phyloP scores from a whole-genome alignment of 2,329 filamentous ascomycete species.

The Cyclaneusma minus region DNA sequence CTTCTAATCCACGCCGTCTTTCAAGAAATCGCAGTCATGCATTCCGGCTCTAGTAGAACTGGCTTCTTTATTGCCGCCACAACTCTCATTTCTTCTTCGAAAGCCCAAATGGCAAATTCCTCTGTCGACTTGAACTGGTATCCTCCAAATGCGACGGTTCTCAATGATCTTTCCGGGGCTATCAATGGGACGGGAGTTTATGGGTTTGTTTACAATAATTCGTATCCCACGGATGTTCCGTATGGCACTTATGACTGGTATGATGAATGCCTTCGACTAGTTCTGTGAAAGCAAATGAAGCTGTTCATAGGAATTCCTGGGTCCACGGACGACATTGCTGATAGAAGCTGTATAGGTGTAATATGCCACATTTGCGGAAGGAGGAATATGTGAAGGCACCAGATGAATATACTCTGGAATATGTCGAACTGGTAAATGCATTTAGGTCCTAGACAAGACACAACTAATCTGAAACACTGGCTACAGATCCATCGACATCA shows the following conservation, averaged over 20 bases:
- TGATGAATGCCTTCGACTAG: too few relatives aligned
- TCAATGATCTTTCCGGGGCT: slow-evolving; percentile 46
- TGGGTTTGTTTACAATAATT: slow-evolving; percentile 61
- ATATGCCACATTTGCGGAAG: slow-evolving; percentile 70
- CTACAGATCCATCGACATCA: slow-evolving; percentile 63
- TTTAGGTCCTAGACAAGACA: background rate
- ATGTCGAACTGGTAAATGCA: slow-evolving; percentile 57
- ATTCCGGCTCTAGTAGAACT: slow-evolving; percentile 4
- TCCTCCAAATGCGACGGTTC: slow-evolving; percentile 32
- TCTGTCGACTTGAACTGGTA: slow-evolving; percentile 31
- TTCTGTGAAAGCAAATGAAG: too few relatives aligned
- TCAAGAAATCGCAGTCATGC: slow-evolving; percentile 9
- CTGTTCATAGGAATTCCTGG: background rate
- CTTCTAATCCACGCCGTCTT: slow-evolving; percentile 7
- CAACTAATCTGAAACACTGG: slow-evolving; percentile 6
- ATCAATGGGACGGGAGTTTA: slow-evolving; percentile 47
- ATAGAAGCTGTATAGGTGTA: too few relatives aligned
- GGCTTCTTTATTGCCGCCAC: slow-evolving; percentile 10
- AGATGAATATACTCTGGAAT: slow-evolving; percentile 46
- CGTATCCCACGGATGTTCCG: slow-evolving; percentile 33
- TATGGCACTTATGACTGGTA: slow-evolving; percentile 62
- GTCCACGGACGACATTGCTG: background rate
- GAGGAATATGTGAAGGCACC: slow-evolving; percentile 43
- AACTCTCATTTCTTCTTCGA: slow-evolving; percentile 8
- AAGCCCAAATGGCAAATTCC: slow-evolving; percentile 5